Conservation (phyloP, 1,284 basidiomycete species). For the Ustilago crameri region DNA sequence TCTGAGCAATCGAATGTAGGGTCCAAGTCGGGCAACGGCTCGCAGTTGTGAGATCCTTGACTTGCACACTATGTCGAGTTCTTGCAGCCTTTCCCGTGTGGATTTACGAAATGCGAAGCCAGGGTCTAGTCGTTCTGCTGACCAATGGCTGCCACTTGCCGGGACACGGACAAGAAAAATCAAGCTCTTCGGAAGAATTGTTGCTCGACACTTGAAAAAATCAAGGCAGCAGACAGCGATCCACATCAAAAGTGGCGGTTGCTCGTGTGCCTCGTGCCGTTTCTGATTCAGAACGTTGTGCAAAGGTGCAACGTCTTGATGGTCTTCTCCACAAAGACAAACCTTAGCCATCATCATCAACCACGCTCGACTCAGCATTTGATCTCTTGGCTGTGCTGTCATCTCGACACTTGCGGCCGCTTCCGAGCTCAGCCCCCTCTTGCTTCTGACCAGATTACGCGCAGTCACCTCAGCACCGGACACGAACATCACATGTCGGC, state of each 20-base stretch:
- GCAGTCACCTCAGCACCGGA: background rate
- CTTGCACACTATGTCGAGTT: too few species aligned
- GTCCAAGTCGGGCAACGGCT: background rate
- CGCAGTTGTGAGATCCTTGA: too few species aligned
- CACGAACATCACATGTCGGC: constrained; percentile 17
- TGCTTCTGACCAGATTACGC: too few species aligned
- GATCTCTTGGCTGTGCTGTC: too few species aligned
- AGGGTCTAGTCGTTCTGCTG: constrained; percentile 18
- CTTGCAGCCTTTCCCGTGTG: too few species aligned
- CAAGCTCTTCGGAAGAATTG: constrained; percentile 8
- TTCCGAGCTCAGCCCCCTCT: too few species aligned
- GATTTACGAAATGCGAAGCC: constrained; percentile 15
- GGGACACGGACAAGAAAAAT: background rate
- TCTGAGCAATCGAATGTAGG: too few species aligned
- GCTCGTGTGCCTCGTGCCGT: constrained; percentile 15
- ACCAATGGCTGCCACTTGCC: constrained; percentile 17
- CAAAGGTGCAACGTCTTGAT: constrained; percentile 8
- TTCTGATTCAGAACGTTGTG: constrained; percentile 10
- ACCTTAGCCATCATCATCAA: background rate
- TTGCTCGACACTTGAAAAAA: too few species aligned
- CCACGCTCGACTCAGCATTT: background rate
- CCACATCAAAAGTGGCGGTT: constrained; percentile 15
- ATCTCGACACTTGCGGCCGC: too few species aligned
- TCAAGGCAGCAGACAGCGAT: constrained; percentile 16
- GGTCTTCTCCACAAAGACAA: background rate